Base-by-base conservation (phyloP, 805 yeast genomes). In the fission yeast (Schizosaccharomyces pombe) region DNA sequence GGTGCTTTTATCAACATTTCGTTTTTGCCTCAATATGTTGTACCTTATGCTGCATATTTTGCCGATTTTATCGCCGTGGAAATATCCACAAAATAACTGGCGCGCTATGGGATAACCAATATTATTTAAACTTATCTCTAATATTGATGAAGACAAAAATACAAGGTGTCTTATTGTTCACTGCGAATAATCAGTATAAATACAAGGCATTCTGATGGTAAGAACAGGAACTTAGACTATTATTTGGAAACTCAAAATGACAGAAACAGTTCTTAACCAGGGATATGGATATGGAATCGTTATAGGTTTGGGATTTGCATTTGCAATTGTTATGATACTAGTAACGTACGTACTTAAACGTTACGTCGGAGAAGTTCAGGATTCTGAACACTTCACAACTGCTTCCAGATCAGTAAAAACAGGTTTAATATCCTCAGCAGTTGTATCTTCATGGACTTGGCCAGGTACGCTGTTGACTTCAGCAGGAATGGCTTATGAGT, bases 341-440 rank as follows among this genome's bases (percentile, higher is more conserved):
- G 64, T 72, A 56, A 68, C 75, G 1, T 62, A 62, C 56, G 56
- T 68, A 4, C 67, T 70, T 33, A 65, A 65, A 12, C 64, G 59
- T 47, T 70, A 63, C 59, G 61, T 63, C 22, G 70, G 71, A 32
- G 70, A 71, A 56, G 63, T 63, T 26, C 72, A 69, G 57, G 67
- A 68, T 54, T 67, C 73, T 3, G 75, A 72, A 54, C 70, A 68
- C 61, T 71, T 72, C 58, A 65, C 72, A 3, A 70, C 75, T 3
- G 74, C 75, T 6, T 67, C 70, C 4, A 66, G 76, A 63, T 65
- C 65, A 52, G 69, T 72, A 43, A 68, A 70, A 33, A 63, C 72
- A n/a, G 75, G 74, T 33, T 58, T 72, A 26, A 67, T 71, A 47
- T 68, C 70, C 29, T 68, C 70, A 24, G 71, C 73, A 9, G 69